Conservation (phyloP, 1,284 basidiomycete genomes). For the Puccinia novopanici region DNA sequence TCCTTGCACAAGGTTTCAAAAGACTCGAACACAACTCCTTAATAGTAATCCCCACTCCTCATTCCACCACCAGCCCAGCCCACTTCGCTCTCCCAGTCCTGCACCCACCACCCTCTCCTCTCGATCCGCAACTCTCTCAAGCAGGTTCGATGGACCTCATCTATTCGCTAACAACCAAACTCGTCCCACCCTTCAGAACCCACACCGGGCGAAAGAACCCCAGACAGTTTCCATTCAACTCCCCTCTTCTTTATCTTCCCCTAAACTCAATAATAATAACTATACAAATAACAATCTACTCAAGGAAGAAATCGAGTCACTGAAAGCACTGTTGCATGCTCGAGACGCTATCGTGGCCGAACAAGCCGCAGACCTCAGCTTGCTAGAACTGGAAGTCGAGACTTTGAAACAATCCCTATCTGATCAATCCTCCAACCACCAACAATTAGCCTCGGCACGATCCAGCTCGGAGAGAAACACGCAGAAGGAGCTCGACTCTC, state of each 20-base stretch:
- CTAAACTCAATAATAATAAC: neutral
- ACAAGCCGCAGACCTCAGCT: slow-evolving; percentile 27
- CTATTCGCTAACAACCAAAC: slow-evolving; percentile 25
- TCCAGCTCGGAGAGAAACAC: neutral
- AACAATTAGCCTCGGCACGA: neutral
- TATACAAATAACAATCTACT: neutral
- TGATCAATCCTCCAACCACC: slow-evolving; percentile 7
- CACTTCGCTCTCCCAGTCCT: neutral
- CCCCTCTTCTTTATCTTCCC: neutral
- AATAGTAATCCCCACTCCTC: neutral
- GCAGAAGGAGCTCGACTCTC: neutral
- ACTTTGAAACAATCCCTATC: slow-evolving; percentile 27
- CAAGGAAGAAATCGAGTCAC: slow-evolving; percentile 14
- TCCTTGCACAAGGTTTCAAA: slow-evolving; percentile 21
- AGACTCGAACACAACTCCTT: slow-evolving; percentile 20
- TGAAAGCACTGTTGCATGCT: neutral
- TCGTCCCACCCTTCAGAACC: neutral
- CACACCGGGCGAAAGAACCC: neutral
- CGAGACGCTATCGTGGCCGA: slow-evolving; percentile 16
- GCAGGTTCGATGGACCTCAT: slow-evolving; percentile 38
- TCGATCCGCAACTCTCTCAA: neutral
- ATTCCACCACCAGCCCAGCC: neutral
- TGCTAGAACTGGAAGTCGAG: slow-evolving; percentile 26
- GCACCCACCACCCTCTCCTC: neutral
- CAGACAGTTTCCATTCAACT: neutral